phyloP scores from a whole-genome alignment of 2,329 filamentous ascomycete genomes.

The Emericellopsis atlantica region DNA sequence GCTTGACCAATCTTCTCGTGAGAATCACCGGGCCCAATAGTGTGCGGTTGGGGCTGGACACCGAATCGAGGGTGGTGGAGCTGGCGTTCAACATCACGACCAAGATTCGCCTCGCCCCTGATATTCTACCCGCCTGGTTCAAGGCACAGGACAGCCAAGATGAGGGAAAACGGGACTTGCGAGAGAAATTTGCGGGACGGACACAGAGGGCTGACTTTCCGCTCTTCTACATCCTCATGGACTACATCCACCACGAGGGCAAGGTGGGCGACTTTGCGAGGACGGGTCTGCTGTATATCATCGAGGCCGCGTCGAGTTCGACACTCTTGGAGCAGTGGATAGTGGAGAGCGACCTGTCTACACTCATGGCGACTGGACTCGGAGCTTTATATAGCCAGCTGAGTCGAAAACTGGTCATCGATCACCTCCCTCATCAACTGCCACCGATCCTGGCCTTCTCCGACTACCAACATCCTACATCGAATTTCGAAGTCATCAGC shows the following conservation, averaged over 20 bases:
- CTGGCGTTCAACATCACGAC: conserved; percentile 91
- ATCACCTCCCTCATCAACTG: conserved; percentile 60
- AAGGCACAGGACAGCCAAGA: conserved; percentile 33
- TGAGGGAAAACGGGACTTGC: conserved; percentile 39
- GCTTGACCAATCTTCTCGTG: conserved; percentile 75
- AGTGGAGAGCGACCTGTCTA: conserved; percentile 90
- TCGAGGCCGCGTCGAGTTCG: conserved; percentile 81
- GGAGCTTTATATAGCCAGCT: conserved; percentile 61
- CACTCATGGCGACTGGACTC: conserved; percentile 90
- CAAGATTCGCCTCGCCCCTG: conserved; percentile 83
- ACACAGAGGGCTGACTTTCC: conserved; percentile 90
- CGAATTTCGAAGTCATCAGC: conserved; percentile 58
- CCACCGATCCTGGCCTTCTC: conserved; percentile 81
- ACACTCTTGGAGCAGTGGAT: conserved; percentile 85
- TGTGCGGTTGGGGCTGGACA: conserved; percentile 63
- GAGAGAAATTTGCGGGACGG: conserved; percentile 70
- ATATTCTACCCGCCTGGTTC: conserved; percentile 87
- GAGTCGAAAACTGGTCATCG: conserved; percentile 68
- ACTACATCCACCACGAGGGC: conserved; percentile 93
- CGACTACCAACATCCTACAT: conserved; percentile 67
- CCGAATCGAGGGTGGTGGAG: conserved; percentile 82
- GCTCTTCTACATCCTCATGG: conserved; percentile 86
- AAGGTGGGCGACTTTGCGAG: conserved; percentile 91
- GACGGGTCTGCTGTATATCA: conserved; percentile 88
- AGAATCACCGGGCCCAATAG: conserved; percentile 64